Evolutionary conservation across 176 grass and related monocot genomes (phyloP).

Genomic region (Ensete ventricosum): DNA sequence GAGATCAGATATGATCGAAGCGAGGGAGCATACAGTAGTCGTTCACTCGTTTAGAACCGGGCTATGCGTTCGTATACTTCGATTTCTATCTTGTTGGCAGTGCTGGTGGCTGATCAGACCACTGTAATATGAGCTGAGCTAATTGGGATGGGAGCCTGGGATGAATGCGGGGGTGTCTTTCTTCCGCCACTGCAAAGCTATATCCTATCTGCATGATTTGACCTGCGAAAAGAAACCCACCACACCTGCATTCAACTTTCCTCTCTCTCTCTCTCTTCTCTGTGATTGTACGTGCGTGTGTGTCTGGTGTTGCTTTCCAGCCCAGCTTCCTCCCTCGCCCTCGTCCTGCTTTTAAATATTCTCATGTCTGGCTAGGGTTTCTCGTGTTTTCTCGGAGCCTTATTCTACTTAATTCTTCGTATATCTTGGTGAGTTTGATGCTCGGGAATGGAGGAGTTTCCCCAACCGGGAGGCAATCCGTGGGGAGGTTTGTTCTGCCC

Average conservation of each 20-base stretch:
- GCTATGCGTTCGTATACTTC: too few species aligned
- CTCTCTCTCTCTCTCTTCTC: slow-evolving; percentile 11
- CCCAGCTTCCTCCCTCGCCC: neutral
- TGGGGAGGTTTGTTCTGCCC: neutral
- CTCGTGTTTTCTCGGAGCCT: neutral
- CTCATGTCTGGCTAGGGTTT: neutral
- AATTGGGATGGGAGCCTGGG: too few species aligned
- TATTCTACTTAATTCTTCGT: neutral
- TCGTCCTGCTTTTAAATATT: neutral
- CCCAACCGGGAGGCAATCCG: neutral
- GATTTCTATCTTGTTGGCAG: too few species aligned
- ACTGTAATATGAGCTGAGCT: too few species aligned
- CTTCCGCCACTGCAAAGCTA: neutral
- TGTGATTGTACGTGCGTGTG: neutral
- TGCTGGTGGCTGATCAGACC: too few species aligned
- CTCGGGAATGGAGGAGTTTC: slow-evolving; percentile 1
- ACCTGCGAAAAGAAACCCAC: neutral
- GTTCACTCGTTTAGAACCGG: too few species aligned
- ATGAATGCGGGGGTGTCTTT: neutral
- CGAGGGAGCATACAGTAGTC: neutral
- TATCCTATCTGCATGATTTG: neutral
- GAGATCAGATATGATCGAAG: neutral
- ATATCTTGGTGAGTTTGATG: neutral
- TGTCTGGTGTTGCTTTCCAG: neutral
- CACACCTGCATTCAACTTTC: slow-evolving; percentile 3